phyloP scores from a whole-genome alignment of 1,284 basidiomycete genomes.

The Xanthoconium separans region DNA sequence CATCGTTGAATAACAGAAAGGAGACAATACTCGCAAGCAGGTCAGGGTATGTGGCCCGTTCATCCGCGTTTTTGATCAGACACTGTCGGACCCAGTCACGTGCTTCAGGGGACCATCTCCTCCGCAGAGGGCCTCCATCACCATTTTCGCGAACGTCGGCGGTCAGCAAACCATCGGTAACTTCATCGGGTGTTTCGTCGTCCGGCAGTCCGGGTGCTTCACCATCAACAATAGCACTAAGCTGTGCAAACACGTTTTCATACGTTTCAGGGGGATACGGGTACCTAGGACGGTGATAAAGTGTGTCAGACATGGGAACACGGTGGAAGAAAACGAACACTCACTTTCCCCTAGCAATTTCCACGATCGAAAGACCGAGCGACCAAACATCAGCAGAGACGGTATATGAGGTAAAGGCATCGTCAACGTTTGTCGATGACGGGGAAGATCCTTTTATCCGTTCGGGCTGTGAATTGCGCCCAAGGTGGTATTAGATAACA shows the following conservation, averaged over 20 bases:
- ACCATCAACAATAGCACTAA: slow-evolving; percentile 95
- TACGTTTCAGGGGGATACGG: slow-evolving; percentile 99
- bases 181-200: slow-evolving; percentile 29
- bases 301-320: slow-evolving; percentile 5
- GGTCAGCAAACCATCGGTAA: slow-evolving; percentile 10
- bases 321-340: neutral
- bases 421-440: slow-evolving; percentile 32
- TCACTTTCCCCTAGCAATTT: slow-evolving; percentile 77
- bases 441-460: slow-evolving; percentile 92
- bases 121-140: slow-evolving; percentile 12
- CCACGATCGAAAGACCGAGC: slow-evolving; percentile 93
- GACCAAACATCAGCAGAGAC: slow-evolving; percentile 99
- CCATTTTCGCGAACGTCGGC: slow-evolving; percentile 34
- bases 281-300: slow-evolving; percentile 46
- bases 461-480: slow-evolving; percentile 63
- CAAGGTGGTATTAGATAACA: slow-evolving; percentile 2
- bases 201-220: slow-evolving; percentile 83
- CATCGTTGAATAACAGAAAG: neutral
- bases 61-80: slow-evolving; percentile 75
- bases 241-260: slow-evolving; percentile 93
- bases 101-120: slow-evolving; percentile 39
- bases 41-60: slow-evolving; percentile 83
- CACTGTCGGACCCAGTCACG: slow-evolving; percentile 63
- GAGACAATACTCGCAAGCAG: slow-evolving; percentile 55
- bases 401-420: slow-evolving; percentile 71